Percentiles rank a stretch among this genome's conserved stretches.
Evolutionary conservation across 2,329 filamentous ascomycete genomes (phyloP).

Genomic region (Colletotrichum sansevieriae): DNA sequence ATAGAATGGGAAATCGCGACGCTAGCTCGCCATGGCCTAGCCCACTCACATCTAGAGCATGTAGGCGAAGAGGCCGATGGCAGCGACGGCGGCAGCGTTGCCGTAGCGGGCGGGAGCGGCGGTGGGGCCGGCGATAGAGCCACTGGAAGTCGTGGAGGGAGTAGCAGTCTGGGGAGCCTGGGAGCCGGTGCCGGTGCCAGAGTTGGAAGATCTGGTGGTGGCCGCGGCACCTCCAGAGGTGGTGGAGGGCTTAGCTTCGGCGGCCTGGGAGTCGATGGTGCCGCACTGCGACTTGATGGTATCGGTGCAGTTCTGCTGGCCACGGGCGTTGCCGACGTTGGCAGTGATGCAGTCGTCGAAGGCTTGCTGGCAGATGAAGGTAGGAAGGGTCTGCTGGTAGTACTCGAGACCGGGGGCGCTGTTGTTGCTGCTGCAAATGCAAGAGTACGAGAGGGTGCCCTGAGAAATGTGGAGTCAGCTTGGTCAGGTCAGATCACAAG

Average conservation of each 20-base stretch:
- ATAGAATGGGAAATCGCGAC: slow-evolving; percentile 40
- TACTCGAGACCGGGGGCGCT: slow-evolving; percentile 65
- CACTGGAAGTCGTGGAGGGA: slow-evolving; percentile 45
- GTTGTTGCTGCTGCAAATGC: slow-evolving; percentile 64
- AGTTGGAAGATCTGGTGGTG: slow-evolving; percentile 25
- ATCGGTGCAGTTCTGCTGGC: slow-evolving; percentile 62
- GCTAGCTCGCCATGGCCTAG: neutral
- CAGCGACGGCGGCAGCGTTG: slow-evolving; percentile 59
- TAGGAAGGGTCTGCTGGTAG: slow-evolving; percentile 66
- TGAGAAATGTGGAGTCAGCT: slow-evolving; percentile 45
- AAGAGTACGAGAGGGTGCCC: slow-evolving; percentile 60
- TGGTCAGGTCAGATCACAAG: neutral
- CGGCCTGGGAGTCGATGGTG: slow-evolving; percentile 46
- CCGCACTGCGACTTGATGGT: slow-evolving; percentile 64
- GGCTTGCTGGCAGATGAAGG: slow-evolving; percentile 65
- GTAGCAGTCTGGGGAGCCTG: slow-evolving; percentile 41
- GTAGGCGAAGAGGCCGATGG: slow-evolving; percentile 66
- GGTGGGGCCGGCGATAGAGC: slow-evolving; percentile 53
- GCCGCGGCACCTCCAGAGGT: slow-evolving; percentile 35
- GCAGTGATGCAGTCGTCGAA: slow-evolving; percentile 61
- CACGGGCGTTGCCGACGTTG: slow-evolving; percentile 56
- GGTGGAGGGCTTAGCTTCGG: slow-evolving; percentile 28
- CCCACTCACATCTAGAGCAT: slow-evolving; percentile 55
- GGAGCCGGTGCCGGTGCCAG: slow-evolving; percentile 21
- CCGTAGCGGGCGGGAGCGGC: slow-evolving; percentile 60